Base-by-base conservation (phyloP, 345 rosid species). In the Abelmoschus esculentus region DNA sequence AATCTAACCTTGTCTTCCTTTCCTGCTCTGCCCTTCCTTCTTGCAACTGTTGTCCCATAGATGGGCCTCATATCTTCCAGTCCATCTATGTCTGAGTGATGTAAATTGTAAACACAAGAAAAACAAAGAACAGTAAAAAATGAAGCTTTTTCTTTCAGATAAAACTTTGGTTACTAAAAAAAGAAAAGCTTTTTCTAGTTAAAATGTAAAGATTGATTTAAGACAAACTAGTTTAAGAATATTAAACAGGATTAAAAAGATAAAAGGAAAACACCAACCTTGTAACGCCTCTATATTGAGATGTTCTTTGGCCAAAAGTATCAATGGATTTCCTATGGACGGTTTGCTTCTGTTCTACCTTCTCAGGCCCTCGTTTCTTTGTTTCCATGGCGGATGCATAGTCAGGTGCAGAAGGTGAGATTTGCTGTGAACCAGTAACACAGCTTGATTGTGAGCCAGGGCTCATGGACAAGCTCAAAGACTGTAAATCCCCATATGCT, bases 51-150 rank as follows among this genome's bases (percentile, higher is more conserved):
- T 93, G 85, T 93, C 98, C 98, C 98, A 93, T 17, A 93, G 82
- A 84, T 90, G 98, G 40, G 98, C 98, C 89, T 93, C 98, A 78
- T 89, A 90, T 82, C 96, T 89, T 46, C 98, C 97, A 57, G 96
- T 89, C 98, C 98, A 93, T 76, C 98, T 85, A 74, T 93, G 98
- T 80, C 97, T 93, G 22, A 52, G 22, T 22, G 19, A 44, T 26
- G 42, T 38, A 36, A 36, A 36, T 22, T 26, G 42, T 38, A 29
- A 29, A 29, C 49, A 11, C 17, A 46, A 42, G 9, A 66, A 14
- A 44, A 42, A 13, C 18, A 4, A 50, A 50, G 18, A 50, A 50
- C 55, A 50, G 53, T 14, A 13, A 14, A 1, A 17, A 52, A 7
- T 49, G 54, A 49, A 49, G 19, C 54, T 49, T 49, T 49, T 49